Conservation (phyloP, 164 flowering plant genomes). For the Liriodendron chinense region DNA sequence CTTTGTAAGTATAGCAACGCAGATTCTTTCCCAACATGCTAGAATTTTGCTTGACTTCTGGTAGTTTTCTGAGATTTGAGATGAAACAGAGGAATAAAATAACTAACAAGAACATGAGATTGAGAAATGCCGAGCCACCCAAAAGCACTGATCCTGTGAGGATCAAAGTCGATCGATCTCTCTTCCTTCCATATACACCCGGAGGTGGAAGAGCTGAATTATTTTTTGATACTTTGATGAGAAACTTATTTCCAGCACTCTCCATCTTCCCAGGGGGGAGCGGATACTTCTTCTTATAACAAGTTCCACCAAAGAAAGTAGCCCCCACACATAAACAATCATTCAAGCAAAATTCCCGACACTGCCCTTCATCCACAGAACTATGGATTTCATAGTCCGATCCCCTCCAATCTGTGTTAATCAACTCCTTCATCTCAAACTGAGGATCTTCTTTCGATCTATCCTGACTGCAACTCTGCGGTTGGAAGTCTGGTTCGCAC, state of each 20-base stretch:
- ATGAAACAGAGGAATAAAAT: background rate
- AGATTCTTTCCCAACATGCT: slow-evolving; percentile 12
- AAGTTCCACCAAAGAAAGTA: slow-evolving; percentile 15
- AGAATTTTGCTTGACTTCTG: background rate
- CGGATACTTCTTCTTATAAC: slow-evolving; percentile 49
- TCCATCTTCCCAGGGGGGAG: slow-evolving; percentile 33
- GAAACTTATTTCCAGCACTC: slow-evolving; percentile 18
- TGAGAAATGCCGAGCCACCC: slow-evolving; percentile 38
- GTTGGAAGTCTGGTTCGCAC: slow-evolving; percentile 36
- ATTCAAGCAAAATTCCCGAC: slow-evolving; percentile 35
- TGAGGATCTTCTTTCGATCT: background rate
- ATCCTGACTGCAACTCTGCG: slow-evolving; percentile 26
- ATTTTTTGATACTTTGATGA: slow-evolving; percentile 31
- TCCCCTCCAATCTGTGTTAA: slow-evolving; percentile 17
- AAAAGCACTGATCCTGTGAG: slow-evolving; percentile 24
- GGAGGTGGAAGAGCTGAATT: background rate
- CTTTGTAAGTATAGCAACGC: slow-evolving; percentile 21
- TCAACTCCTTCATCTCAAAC: slow-evolving; percentile 1
- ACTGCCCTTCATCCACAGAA: slow-evolving; percentile 14
- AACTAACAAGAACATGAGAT: slow-evolving; percentile 22
- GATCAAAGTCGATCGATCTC: slow-evolving; percentile 15
- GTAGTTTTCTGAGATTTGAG: background rate
- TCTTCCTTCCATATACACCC: background rate
- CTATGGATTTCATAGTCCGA: background rate
- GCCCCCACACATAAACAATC: slow-evolving; percentile 57